phyloP scores from a whole-genome alignment of 768 basidiomycete genomes.

The Pholiota conissans region DNA sequence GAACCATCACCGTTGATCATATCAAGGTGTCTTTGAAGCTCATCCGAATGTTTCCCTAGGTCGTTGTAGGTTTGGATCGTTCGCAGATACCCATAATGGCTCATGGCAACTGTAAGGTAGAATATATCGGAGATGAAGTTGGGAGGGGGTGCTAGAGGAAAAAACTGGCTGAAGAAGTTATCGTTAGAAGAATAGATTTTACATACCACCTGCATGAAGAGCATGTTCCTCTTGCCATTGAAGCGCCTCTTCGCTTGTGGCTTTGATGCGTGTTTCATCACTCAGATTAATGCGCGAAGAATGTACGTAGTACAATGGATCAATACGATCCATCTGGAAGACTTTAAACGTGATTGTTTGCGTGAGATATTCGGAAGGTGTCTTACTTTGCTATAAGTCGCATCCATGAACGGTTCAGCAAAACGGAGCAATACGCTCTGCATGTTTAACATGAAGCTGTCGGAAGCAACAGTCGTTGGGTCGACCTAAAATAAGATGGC shows the following conservation, averaged over 20 bases:
- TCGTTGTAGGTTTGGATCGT: slow-evolving; percentile 79
- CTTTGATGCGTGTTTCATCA: slow-evolving; percentile 94
- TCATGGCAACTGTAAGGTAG: slow-evolving; percentile 83
- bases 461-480: slow-evolving; percentile 79
- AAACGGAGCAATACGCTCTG: slow-evolving; percentile 82
- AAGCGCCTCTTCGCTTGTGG: slow-evolving; percentile 83
- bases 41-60: slow-evolving; percentile 71
- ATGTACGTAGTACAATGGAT: slow-evolving; percentile 75
- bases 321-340: slow-evolving; percentile 85
- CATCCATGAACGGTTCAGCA: slow-evolving; percentile 94
- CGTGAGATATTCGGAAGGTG: not conserved
- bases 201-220: slow-evolving; percentile 39
- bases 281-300: slow-evolving; percentile 71
- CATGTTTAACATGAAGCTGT: slow-evolving; percentile 91
- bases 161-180: too few relatives aligned
- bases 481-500: slow-evolving; percentile 59
- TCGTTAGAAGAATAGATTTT: not conserved
- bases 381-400: slow-evolving; percentile 81
- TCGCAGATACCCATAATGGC: slow-evolving; percentile 85
- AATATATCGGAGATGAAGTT: slow-evolving; percentile 98
- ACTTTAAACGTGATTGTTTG: not conserved
- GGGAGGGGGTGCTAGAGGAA: slow-evolving; percentile 63
- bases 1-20: slow-evolving; percentile 72
- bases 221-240: slow-evolving; percentile 63
- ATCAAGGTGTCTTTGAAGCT: slow-evolving; percentile 77